Evolutionary conservation across 768 basidiomycete genomes (phyloP).

Genomic region (Boletus coccyginus): DNA sequence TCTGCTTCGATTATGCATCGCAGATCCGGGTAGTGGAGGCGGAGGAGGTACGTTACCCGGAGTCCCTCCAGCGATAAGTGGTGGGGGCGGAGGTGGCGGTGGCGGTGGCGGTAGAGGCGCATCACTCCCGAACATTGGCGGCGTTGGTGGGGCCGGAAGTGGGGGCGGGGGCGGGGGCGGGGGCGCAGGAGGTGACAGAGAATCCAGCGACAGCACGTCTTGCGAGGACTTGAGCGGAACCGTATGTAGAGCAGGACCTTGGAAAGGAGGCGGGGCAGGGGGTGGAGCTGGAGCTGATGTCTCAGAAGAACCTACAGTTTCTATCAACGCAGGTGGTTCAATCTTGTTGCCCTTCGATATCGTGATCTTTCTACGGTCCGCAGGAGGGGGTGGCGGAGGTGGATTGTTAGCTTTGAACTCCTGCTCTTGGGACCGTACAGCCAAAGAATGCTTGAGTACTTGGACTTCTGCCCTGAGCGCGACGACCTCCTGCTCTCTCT

Average conservation of each 20-base stretch:
- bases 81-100: constrained; percentile 31
- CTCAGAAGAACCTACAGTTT: constrained; percentile 7
- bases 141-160: background rate
- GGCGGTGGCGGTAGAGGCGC: background rate
- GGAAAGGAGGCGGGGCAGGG: constrained; percentile 24
- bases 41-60: constrained; percentile 17
- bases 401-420: constrained; percentile 67
- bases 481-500: constrained; percentile 66
- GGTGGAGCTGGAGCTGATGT: constrained; percentile 17
- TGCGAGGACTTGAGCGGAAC: constrained; percentile 28
- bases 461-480: constrained; percentile 49
- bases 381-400: constrained; percentile 60
- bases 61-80: constrained; percentile 18
- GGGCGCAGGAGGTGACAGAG: constrained; percentile 28
- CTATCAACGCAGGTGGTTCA: constrained; percentile 8
- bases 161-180: constrained; percentile 35
- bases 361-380: constrained; percentile 5
- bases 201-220: constrained; percentile 1
- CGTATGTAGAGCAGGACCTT: background rate
- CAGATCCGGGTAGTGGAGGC: constrained; percentile 26
- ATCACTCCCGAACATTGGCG: constrained; percentile 7
- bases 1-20: constrained; percentile 33
- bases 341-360: constrained; percentile 7
- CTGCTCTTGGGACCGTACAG: constrained; percentile 56
- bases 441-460: constrained; percentile 49